Evolutionary conservation across 2,329 filamentous ascomycete genomes (phyloP), one percentile per base, ranked within the genome.

Genomic region (Metarhizium brunneum): DNA sequence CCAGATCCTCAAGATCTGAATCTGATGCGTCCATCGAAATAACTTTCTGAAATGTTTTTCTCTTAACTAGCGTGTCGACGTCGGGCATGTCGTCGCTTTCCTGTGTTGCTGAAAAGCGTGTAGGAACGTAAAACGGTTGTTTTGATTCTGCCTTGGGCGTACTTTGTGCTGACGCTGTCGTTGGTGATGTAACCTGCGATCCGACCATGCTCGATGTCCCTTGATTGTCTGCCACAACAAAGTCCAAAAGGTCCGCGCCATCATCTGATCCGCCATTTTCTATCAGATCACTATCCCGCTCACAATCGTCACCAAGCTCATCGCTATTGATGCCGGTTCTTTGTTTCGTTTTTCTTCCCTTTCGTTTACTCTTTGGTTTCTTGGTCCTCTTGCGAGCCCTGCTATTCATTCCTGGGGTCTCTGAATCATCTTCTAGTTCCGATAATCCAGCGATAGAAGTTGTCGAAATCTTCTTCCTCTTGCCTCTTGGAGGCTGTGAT

Each of bases 151-250:
- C 40, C 25, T 55, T 57, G 29, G 56, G 61, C 6, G 58, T 63
- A 40, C 40, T 61, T 50, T 63, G 62, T 29, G 57, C 58, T 11
- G 57, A 54, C 1, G 58, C 55, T 14, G 61, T 61, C 2, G 60
- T 59, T 10, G 66, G 60, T 32, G 66, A 65, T n/a, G 68, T 65
- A 14, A 64, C 63, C 35, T 60, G 59, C 6, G 66, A 68, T 14
- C 68, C 65, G 35, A 58, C 64, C 61, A 68, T 67, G 59, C 73
- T 74, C 1, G 73, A 75, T 0, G 64, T 63, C 4, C 68, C 58
- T 40, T 66, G 64, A 57, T 84, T 68, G 67, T 83, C 68, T 60
- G 73, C 66, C 64, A 85, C 73, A 63, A 88, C 65, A 69, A 88
- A 79, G 70, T 83, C 72, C 61, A 81, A 56, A 14, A 83, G 65